A percentile compares a stretch with the other conserved stretches of the same genome.
These are phyloP conservation scores for Backusella parvicylindrica DNA, from an alignment of 192 early-diverging fungal species.

Conservation along the genomic window DNA sequence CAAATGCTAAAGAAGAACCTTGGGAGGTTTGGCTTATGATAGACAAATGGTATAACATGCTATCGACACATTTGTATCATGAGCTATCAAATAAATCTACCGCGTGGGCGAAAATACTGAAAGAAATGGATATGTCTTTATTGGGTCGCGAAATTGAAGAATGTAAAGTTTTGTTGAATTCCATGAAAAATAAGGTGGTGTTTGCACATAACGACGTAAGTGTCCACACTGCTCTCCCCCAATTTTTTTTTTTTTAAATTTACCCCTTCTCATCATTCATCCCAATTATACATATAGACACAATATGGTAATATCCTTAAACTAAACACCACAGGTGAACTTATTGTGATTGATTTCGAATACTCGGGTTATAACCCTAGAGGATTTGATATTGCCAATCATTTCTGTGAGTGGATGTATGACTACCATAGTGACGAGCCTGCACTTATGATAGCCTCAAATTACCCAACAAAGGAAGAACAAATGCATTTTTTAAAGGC, in stretches of 20 bases:
- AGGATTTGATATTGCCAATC: conserved; percentile 79
- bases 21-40: conserved; percentile 66
- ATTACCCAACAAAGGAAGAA: conserved; percentile 58
- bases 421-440: conserved; percentile 65
- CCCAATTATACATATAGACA: conserved; percentile 36
- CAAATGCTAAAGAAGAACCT: conserved; percentile 37
- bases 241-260: no score
- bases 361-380: conserved; percentile 79
- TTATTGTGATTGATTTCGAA: conserved; percentile 81
- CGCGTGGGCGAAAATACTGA: conserved; percentile 6
- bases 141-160: conserved; percentile 49
- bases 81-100: not conserved
- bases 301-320: conserved; percentile 91
- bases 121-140: conserved; percentile 43
- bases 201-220: conserved; percentile 89
- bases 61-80: conserved; percentile 10
- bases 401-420: conserved; percentile 83
- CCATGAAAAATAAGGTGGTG: conserved; percentile 61
- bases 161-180: conserved; percentile 34
- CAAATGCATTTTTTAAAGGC: conserved; percentile 60
- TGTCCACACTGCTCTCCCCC: not conserved
- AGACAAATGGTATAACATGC: conserved; percentile 52
- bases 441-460: conserved; percentile 36
- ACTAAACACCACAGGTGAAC: conserved; percentile 44
- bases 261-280: no score